These are phyloP conservation scores for Kodamaea lidongshanica DNA, from an alignment of 805 yeast genomes.

Conservation along the genomic window DNA sequence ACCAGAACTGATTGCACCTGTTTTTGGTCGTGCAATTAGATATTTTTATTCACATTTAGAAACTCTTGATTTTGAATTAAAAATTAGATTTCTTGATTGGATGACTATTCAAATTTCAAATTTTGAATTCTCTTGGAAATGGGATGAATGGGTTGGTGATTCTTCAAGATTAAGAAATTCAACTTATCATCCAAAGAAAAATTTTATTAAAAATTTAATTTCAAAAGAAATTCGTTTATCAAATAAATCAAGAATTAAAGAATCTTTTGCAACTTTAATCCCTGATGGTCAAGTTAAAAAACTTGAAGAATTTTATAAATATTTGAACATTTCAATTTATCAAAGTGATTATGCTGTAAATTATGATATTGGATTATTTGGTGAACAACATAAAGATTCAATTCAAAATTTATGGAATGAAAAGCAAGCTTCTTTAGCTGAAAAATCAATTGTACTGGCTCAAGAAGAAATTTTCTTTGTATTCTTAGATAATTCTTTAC, in stretches of 20 bases:
- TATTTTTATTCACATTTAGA: slow-evolving; percentile 66
- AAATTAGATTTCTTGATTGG: slow-evolving; percentile 78
- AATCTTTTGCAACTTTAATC: slow-evolving; percentile 46
- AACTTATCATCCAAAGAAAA: slow-evolving; percentile 63
- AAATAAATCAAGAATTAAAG: slow-evolving; percentile 64
- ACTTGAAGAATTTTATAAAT: slow-evolving; percentile 35
- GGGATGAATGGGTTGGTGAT: slow-evolving; percentile 87
- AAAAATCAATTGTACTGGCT: slow-evolving; percentile 20
- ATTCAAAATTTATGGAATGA: slow-evolving; percentile 21
- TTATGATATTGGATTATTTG: slow-evolving; percentile 33
- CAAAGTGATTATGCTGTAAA: slow-evolving; percentile 23
- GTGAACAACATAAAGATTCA: slow-evolving; percentile 23
- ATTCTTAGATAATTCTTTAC: slow-evolving; percentile 31
- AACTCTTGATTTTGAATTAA: slow-evolving; percentile 68
- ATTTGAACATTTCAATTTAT: slow-evolving; percentile 32
- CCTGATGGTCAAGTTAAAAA: slow-evolving; percentile 24
- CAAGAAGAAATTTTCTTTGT: slow-evolving; percentile 36
- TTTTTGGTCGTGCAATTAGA: slow-evolving; percentile 86
- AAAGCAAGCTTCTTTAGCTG: slow-evolving; percentile 18
- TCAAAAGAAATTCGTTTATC: slow-evolving; percentile 79
- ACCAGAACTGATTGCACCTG: slow-evolving; percentile 77
- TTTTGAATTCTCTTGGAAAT: slow-evolving; percentile 94
- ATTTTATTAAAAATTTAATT: slow-evolving; percentile 71
- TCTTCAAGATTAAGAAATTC: slow-evolving; percentile 39
- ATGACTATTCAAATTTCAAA: slow-evolving; percentile 88